phyloP scores from a whole-genome alignment of 331 rosid genomes.

The Erythrophleum ivorense region DNA sequence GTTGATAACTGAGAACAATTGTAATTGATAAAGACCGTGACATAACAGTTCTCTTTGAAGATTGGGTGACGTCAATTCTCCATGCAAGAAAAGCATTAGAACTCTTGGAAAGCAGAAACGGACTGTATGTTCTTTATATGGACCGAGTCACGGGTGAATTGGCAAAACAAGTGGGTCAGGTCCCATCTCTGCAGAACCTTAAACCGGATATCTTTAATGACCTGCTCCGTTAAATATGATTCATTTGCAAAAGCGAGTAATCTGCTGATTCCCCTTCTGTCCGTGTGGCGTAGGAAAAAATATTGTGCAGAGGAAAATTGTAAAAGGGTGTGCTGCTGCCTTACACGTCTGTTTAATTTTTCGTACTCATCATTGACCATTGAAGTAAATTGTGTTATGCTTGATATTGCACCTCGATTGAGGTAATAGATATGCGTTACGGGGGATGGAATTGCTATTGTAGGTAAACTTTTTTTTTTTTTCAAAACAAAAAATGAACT shows the following conservation, averaged over 20 bases:
- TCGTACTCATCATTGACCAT: background rate
- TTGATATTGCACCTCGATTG: background rate
- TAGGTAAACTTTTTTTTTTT: background rate
- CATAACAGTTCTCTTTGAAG: conserved; percentile 75
- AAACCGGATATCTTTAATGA: conserved; percentile 58
- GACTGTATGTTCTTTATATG: conserved; percentile 75
- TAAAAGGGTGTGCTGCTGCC: background rate
- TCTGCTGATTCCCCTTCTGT: background rate
- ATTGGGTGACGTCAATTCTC: conserved; percentile 75
- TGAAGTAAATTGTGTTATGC: background rate
- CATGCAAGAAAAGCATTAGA: conserved; percentile 77
- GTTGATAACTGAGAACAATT: conserved; percentile 11
- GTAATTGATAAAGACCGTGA: conserved; percentile 31
- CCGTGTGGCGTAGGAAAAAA: background rate
- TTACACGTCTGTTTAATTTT: background rate
- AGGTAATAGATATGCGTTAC: background rate
- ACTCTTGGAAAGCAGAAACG: conserved; percentile 88
- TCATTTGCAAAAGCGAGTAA: background rate
- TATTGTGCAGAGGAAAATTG: background rate
- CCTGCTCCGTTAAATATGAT: conserved; percentile 53
- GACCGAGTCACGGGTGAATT: conserved; percentile 79
- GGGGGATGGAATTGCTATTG: conserved; percentile 12
- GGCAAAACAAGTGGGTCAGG: conserved; percentile 59
- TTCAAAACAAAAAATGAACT: background rate
- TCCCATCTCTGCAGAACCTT: conserved; percentile 57